Conservation (phyloP, 257 asterid genomes). For the Leonotis leonurus region DNA sequence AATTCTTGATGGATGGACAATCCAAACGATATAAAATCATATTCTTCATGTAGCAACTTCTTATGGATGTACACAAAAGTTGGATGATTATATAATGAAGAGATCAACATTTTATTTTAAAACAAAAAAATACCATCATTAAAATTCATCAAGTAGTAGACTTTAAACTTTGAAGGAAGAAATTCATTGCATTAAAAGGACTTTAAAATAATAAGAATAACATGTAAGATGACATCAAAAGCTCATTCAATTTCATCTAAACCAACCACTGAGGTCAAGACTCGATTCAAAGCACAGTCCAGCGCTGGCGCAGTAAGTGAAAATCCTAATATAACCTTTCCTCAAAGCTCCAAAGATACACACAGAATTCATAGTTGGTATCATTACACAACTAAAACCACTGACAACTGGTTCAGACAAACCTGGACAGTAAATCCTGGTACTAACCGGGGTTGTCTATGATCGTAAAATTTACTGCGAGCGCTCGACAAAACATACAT, state of each 20-base stretch:
- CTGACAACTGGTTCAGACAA: constrained; percentile 16
- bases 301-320: not conserved
- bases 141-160: no score
- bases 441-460: constrained; percentile 20
- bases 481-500: constrained; percentile 16
- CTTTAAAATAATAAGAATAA: no score
- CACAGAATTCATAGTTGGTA: constrained; percentile 4
- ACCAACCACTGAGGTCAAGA: not conserved
- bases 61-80: no score
- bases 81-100: no score
- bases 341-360: constrained; percentile 17
- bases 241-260: constrained; percentile 1
- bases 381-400: constrained; percentile 18
- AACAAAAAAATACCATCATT: no score
- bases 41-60: no score
- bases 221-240: not conserved
- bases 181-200: not conserved
- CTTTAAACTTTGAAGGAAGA: no score
- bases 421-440: constrained; percentile 18
- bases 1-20: no score
- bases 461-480: constrained; percentile 16
- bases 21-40: no score
- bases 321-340: constrained; percentile 20
- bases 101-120: no score
- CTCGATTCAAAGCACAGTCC: not conserved